These are phyloP conservation scores for Cinnamomum micranthum DNA, from an alignment of 164 flowering plant genomes.

Conservation along the genomic window DNA sequence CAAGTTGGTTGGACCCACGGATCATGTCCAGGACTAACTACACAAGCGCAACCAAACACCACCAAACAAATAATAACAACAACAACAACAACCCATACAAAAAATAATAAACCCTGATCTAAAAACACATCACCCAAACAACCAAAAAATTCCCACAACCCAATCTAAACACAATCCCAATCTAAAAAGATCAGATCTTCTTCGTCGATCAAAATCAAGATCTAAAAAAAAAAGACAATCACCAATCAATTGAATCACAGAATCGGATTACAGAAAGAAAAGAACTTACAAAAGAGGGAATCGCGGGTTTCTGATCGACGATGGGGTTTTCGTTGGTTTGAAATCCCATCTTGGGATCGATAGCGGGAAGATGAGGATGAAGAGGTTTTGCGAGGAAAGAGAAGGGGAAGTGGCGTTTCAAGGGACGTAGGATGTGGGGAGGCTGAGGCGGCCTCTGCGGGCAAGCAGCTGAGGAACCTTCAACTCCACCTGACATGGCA, in stretches of 20 bases:
- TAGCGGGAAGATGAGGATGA: not conserved
- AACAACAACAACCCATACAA: no score
- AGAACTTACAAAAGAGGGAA: not conserved
- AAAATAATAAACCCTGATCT: not conserved
- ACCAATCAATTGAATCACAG: not conserved
- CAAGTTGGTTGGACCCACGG: no score
- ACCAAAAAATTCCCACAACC: not conserved
- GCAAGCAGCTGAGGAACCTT: slow-evolving; percentile 16
- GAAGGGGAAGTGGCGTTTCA: slow-evolving; percentile 16
- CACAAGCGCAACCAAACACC: no score
- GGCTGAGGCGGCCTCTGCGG: slow-evolving; percentile 5
- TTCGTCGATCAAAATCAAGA: not conserved
- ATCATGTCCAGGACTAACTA: no score
- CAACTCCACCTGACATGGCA: slow-evolving; percentile 18
- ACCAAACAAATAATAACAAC: no score
- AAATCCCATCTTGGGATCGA: not conserved
- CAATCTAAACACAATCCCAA: not conserved
- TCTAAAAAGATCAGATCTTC: not conserved
- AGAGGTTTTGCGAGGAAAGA: not conserved
- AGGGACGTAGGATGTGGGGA: slow-evolving; percentile 3
- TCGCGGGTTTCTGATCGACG: not conserved
- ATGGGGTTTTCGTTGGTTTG: not conserved
- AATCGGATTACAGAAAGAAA: not conserved
- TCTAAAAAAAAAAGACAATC: not conserved
- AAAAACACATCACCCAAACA: not conserved